Evolutionary conservation across 2,329 filamentous ascomycete genomes (phyloP).

Genomic region (Didymella pinodella): DNA sequence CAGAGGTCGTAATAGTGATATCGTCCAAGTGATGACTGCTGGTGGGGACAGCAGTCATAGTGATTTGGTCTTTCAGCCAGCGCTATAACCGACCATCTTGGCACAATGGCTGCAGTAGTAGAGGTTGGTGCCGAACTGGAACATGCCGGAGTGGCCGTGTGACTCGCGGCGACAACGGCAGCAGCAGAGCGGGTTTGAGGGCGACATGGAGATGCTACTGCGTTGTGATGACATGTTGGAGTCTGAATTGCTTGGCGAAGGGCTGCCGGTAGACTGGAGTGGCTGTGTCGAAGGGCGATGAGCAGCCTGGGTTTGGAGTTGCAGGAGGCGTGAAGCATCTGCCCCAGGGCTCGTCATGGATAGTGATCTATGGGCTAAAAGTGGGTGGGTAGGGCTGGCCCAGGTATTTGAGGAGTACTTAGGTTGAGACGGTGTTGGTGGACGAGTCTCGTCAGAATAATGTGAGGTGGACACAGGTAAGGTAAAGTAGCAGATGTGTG

Average conservation of each 20-base stretch:
- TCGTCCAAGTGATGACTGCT: neutral
- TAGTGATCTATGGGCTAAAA: constrained; percentile 44
- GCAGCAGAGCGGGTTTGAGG: constrained; percentile 36
- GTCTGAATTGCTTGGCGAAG: constrained; percentile 24
- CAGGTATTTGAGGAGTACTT: constrained; percentile 36
- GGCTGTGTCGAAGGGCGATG: constrained; percentile 44
- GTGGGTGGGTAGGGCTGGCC: constrained; percentile 46
- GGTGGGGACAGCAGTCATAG: neutral
- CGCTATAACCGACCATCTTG: constrained; percentile 50
- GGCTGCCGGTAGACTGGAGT: constrained; percentile 30
- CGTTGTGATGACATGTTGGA: constrained; percentile 21
- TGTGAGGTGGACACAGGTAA: constrained; percentile 36
- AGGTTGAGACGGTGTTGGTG: constrained; percentile 26
- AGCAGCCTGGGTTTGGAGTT: constrained; percentile 51
- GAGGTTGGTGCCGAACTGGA: constrained; percentile 50
- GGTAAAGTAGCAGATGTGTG: constrained; percentile 47
- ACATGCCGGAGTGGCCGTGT: constrained; percentile 38
- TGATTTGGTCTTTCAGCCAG: constrained; percentile 35
- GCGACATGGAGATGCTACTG: constrained; percentile 25
- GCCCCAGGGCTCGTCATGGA: constrained; percentile 32
- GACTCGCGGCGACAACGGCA: constrained; percentile 48
- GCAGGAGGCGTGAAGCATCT: constrained; percentile 49
- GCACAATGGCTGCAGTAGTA: constrained; percentile 54
- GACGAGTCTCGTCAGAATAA: constrained; percentile 47
- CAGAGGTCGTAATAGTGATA: neutral